phyloP scores from a whole-genome alignment of 768 basidiomycete genomes.

The Asterophora lycoperdoides region DNA sequence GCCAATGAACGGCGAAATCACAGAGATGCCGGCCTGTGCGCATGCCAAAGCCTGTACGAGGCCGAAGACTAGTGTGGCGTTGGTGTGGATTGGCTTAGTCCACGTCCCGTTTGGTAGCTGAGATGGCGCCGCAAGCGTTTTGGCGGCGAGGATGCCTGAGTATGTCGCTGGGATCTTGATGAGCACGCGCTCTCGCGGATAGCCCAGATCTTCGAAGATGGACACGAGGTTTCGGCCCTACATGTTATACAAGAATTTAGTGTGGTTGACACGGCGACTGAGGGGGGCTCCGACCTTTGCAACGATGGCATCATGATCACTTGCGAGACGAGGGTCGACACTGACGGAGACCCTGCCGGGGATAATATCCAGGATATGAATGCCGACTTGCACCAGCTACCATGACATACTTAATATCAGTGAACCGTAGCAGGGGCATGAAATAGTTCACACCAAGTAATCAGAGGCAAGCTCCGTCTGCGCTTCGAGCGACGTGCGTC shows the following conservation, averaged over 20 bases:
- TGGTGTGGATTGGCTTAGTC: conserved; percentile 26
- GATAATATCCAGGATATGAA: conserved; percentile 28
- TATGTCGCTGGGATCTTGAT: conserved; percentile 35
- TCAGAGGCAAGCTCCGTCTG: conserved; percentile 26
- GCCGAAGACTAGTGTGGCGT: conserved; percentile 34
- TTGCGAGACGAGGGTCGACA: conserved; percentile 31
- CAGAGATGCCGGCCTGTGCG: conserved; percentile 30
- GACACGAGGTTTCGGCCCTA: conserved; percentile 24
- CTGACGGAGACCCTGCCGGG: conserved; percentile 33
- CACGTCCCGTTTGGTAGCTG: conserved; percentile 5
- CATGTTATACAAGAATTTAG: not conserved
- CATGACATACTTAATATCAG: not conserved
- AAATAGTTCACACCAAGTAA: conserved; percentile 18
- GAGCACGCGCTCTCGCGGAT: conserved; percentile 27
- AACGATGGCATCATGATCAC: conserved; percentile 24
- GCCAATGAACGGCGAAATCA: conserved; percentile 36
- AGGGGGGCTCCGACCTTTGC: conserved; percentile 15
- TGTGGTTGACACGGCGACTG: not conserved
- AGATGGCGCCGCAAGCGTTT: conserved; percentile 21
- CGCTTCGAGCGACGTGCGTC: conserved; percentile 15
- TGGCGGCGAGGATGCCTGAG: conserved; percentile 30
- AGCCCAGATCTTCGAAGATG: conserved; percentile 26
- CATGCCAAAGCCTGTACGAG: conserved; percentile 33
- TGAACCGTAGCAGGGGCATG: not conserved
- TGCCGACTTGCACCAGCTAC: conserved; percentile 31